These are phyloP conservation scores for Cytospora mali DNA, from an alignment of 2,329 filamentous ascomycete genomes.

Conservation along the genomic window DNA sequence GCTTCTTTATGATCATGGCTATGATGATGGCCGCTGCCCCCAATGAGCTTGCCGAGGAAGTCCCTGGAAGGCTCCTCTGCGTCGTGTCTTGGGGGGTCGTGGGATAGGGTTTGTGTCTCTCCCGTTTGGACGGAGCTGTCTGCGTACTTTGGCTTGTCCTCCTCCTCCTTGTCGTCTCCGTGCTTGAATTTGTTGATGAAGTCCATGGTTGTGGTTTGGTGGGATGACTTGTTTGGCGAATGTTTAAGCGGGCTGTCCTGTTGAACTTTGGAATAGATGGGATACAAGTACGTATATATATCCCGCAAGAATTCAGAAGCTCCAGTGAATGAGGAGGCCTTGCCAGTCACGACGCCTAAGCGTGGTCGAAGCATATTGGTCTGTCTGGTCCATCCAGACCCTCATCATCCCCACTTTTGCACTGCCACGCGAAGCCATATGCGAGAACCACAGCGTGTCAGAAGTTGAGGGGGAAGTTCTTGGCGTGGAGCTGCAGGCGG, in stretches of 20 bases:
- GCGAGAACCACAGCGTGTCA: slow-evolving; percentile 12
- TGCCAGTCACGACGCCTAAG: slow-evolving; percentile 16
- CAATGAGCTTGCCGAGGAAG: slow-evolving; percentile 21
- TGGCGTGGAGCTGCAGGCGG: slow-evolving; percentile 8
- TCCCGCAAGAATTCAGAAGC: background rate
- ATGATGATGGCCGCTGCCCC: slow-evolving; percentile 18
- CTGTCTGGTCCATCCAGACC: background rate
- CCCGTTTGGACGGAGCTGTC: slow-evolving; percentile 2
- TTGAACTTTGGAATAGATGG: background rate
- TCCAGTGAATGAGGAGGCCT: slow-evolving; percentile 14
- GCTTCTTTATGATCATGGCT: background rate
- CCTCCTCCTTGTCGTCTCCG: slow-evolving; percentile 1
- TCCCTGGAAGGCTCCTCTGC: slow-evolving; percentile 20
- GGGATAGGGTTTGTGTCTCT: background rate
- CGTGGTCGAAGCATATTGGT: slow-evolving; percentile 21
- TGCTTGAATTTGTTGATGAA: slow-evolving; percentile 25
- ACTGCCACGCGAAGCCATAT: slow-evolving; percentile 18
- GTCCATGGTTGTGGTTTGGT: slow-evolving; percentile 1
- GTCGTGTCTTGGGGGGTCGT: background rate
- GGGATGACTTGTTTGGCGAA: background rate
- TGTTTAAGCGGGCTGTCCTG: background rate
- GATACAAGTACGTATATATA: slow-evolving; percentile 3
- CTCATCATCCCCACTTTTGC: slow-evolving; percentile 20
- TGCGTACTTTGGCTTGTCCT: background rate
- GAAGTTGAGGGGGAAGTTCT: background rate